These are phyloP conservation scores for Leucocoprinus leucothites DNA, from an alignment of 768 basidiomycete genomes.

Conservation along the genomic window DNA sequence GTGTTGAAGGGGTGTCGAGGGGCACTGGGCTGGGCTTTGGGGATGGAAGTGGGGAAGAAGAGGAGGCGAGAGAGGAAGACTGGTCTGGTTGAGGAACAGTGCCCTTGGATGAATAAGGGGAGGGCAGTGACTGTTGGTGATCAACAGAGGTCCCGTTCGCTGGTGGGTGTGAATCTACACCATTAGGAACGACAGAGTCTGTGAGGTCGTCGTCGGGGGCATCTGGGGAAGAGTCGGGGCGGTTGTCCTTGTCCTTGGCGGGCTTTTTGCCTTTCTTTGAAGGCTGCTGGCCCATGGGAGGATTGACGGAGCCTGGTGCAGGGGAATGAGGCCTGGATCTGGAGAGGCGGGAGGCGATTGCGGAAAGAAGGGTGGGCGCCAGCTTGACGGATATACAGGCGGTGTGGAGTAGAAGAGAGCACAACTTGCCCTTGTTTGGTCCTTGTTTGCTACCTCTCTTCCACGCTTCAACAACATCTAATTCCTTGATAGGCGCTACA, in stretches of 20 bases:
- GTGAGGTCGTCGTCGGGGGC: conserved; percentile 35
- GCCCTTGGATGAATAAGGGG: conserved; percentile 28
- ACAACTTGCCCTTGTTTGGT: conserved; percentile 28
- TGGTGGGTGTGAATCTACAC: conserved; percentile 35
- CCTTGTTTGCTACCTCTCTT: conserved; percentile 29
- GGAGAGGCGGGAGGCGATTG: conserved; percentile 66
- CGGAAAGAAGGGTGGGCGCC: conserved; percentile 81
- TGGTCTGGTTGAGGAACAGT: conserved; percentile 27
- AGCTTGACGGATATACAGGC: conserved; percentile 41
- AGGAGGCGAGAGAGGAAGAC: conserved; percentile 31
- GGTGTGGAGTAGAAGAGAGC: conserved; percentile 18
- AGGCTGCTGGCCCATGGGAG: conserved; percentile 78
- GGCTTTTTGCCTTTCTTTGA: conserved; percentile 79
- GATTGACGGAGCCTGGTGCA: conserved; percentile 51
- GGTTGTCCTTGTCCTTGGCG: conserved; percentile 61
- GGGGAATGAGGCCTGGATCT: conserved; percentile 74
- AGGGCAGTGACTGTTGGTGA: conserved; percentile 31
- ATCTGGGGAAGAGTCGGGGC: conserved; percentile 39
- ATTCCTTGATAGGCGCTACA: conserved; percentile 9
- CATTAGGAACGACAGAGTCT: conserved; percentile 38
- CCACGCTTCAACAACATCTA: conserved; percentile 2
- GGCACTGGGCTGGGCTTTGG: conserved; percentile 46
- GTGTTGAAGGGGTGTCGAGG: conserved; percentile 76
- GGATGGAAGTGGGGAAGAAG: conserved; percentile 38
- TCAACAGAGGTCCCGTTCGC: conserved; percentile 48